Percentiles rank a stretch among this genome's conserved stretches.
phyloP scores from a whole-genome alignment of 495 filamentous ascomycete genomes.

The Penicillium robsamsonii region DNA sequence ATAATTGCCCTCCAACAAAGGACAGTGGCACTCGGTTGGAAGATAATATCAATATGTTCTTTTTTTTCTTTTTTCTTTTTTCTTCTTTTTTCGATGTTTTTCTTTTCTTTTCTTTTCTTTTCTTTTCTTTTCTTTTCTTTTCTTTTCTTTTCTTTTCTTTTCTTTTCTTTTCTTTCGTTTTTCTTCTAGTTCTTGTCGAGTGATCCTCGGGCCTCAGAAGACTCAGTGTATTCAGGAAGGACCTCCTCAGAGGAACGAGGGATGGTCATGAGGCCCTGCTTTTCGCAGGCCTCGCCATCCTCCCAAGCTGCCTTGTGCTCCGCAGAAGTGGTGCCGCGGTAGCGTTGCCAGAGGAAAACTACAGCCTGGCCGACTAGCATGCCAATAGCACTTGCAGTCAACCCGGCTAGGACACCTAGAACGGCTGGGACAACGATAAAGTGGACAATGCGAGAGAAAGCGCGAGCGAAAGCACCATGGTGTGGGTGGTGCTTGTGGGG shows the following conservation, averaged over 20 bases:
- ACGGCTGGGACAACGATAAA: slow-evolving; percentile 49
- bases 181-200: slow-evolving; percentile 33
- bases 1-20: not conserved
- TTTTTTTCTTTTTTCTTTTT: not conserved
- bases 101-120: not conserved
- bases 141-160: not conserved
- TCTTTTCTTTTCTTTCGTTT: not conserved
- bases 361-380: slow-evolving; percentile 53
- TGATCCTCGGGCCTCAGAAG: slow-evolving; percentile 18
- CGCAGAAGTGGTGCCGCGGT: slow-evolving; percentile 33
- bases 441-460: slow-evolving; percentile 46
- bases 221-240: slow-evolving; percentile 36
- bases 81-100: not conserved
- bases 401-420: slow-evolving; percentile 48
- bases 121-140: not conserved
- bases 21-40: not conserved
- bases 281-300: slow-evolving; percentile 38
- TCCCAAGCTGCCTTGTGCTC: slow-evolving; percentile 35
- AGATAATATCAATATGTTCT: not conserved
- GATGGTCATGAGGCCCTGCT: slow-evolving; percentile 42
- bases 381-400: slow-evolving; percentile 51
- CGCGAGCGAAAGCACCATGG: slow-evolving; percentile 41
- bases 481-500: slow-evolving; percentile 29
- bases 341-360: slow-evolving; percentile 51
- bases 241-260: slow-evolving; percentile 34